phyloP scores from a whole-genome alignment of 2,329 filamentous ascomycete species.

The Stachybotrys echinatus region DNA sequence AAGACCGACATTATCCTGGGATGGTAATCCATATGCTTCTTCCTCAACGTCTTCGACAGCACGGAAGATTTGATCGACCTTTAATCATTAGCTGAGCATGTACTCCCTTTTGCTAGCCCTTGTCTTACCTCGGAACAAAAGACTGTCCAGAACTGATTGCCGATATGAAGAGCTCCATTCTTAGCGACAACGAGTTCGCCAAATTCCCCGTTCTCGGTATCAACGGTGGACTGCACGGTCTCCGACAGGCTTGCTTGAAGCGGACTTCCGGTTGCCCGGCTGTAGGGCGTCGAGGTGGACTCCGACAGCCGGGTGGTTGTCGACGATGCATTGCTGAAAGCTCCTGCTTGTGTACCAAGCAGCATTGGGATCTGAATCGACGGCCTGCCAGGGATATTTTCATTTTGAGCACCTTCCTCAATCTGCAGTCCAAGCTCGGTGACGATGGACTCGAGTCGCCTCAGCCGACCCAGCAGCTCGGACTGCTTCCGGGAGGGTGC shows the following conservation, averaged over 20 bases:
- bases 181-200: slow-evolving; percentile 18
- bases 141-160: slow-evolving; percentile 24
- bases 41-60: slow-evolving; percentile 19
- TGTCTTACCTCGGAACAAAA: slow-evolving; percentile 21
- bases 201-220: slow-evolving; percentile 22
- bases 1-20: slow-evolving; percentile 10
- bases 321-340: background rate
- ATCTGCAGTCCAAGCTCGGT: slow-evolving; percentile 23
- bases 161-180: slow-evolving; percentile 18
- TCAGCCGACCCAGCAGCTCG: slow-evolving; percentile 20
- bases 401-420: slow-evolving; percentile 13
- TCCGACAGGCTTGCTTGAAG: background rate
- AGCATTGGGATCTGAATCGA: background rate
- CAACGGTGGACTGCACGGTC: background rate
- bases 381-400: background rate
- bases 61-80: slow-evolving; percentile 23
- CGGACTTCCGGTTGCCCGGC: background rate
- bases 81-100: background rate
- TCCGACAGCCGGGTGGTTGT: too few relatives aligned
- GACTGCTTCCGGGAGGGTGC: slow-evolving; percentile 21
- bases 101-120: background rate
- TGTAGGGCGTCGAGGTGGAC: too few relatives aligned
- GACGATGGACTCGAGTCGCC: slow-evolving; percentile 22
- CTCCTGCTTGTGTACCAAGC: background rate
- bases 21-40: too few relatives aligned